A percentile compares a stretch with the other conserved stretches of the same genome.
phyloP scores from a whole-genome alignment of 495 filamentous ascomycete genomes.

The Hypoxylon rickii region DNA sequence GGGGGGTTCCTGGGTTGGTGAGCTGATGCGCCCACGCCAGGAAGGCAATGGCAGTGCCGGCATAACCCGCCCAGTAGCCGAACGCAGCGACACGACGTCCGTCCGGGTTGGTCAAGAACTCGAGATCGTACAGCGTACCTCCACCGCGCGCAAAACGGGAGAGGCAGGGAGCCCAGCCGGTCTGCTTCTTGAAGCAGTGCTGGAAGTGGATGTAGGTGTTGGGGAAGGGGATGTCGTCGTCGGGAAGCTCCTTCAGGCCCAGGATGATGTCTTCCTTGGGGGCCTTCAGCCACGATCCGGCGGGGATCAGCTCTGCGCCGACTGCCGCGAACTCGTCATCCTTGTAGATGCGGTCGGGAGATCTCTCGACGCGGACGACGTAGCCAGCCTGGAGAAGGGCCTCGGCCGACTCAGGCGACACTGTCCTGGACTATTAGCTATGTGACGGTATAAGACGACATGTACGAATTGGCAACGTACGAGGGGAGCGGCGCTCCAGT shows the following conservation, averaged over 20 bases:
- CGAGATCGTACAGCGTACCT: constrained; percentile 84
- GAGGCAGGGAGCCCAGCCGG: constrained; percentile 81
- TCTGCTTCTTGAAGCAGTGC: constrained; percentile 63
- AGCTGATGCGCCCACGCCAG: constrained; percentile 91
- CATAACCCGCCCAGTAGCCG: constrained; percentile 81
- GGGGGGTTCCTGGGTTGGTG: constrained; percentile 64
- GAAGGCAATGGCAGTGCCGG: constrained; percentile 79
- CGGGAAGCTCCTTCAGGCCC: constrained; percentile 92
- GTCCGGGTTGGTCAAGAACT: constrained; percentile 79
- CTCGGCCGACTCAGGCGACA: constrained; percentile 54
- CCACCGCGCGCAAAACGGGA: constrained; percentile 80
- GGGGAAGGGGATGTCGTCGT: constrained; percentile 77
- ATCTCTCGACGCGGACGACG: constrained; percentile 79
- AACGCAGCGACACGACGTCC: constrained; percentile 79
- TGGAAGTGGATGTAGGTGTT: constrained; percentile 88
- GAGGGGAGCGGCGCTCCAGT: constrained; percentile 61
- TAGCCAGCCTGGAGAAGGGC: constrained; percentile 84
- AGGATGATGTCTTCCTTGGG: constrained; percentile 83
- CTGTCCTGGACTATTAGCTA: neutral
- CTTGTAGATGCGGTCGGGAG: constrained; percentile 80
- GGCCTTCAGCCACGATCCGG: constrained; percentile 76
- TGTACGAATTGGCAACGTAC: constrained; percentile 41
- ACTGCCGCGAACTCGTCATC: constrained; percentile 66
- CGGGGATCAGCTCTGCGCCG: constrained; percentile 77
- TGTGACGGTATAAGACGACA: neutral